phyloP scores from a whole-genome alignment of 2,329 filamentous ascomycete genomes.

The Dryadomyces quercivorus region DNA sequence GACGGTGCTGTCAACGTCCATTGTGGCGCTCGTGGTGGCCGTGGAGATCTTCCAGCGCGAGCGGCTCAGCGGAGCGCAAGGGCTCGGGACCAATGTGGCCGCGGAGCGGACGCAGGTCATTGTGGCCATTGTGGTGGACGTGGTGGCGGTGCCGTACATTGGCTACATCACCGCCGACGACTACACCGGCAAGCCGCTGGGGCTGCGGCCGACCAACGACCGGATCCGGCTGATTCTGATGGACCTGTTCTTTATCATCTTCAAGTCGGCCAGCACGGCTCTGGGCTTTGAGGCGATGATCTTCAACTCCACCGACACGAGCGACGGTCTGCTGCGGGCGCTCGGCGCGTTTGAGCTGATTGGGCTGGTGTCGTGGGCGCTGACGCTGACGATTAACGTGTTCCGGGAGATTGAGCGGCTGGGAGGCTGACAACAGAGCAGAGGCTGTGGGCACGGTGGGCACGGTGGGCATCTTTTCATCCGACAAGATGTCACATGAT shows the following conservation, averaged over 20 bases:
- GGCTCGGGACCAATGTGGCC: slow-evolving; percentile 18
- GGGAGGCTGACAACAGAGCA: slow-evolving; percentile 7
- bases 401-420: slow-evolving; percentile 15
- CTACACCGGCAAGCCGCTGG: slow-evolving; percentile 86
- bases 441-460: too few relatives aligned
- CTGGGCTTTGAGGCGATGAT: slow-evolving; percentile 36
- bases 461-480: too few relatives aligned
- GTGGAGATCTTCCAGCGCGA: slow-evolving; percentile 58
- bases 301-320: slow-evolving; percentile 8
- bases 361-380: slow-evolving; percentile 13
- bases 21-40: slow-evolving; percentile 68
- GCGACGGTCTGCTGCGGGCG: slow-evolving; percentile 9
- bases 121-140: slow-evolving; percentile 82
- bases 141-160: slow-evolving; percentile 79
- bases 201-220: slow-evolving; percentile 67
- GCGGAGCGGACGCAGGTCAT: slow-evolving; percentile 62
- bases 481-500: too few relatives aligned
- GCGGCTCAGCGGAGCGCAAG: slow-evolving; percentile 15
- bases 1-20: slow-evolving; percentile 70
- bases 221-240: slow-evolving; percentile 85
- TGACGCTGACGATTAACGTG: slow-evolving; percentile 15
- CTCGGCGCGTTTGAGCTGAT: slow-evolving; percentile 15
- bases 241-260: slow-evolving; percentile 93
- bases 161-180: slow-evolving; percentile 93
- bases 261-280: slow-evolving; percentile 86